Evolutionary conservation across 2,329 filamentous ascomycete species (phyloP).

Genomic region (Lasiodiplodia citricola): DNA sequence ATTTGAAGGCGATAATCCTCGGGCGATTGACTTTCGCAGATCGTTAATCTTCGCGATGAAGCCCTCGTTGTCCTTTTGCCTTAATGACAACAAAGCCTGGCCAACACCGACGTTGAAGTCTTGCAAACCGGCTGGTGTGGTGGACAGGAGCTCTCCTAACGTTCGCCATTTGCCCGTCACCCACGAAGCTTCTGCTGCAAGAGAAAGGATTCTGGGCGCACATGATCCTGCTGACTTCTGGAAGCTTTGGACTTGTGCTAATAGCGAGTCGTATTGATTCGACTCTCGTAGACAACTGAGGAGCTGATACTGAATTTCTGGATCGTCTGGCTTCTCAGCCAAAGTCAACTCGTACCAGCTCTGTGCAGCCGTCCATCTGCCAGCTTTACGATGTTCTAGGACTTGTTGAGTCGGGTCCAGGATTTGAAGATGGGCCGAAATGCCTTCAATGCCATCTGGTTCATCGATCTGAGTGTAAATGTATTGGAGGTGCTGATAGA

Average conservation of each 20-base stretch:
- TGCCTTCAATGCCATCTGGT: constrained; percentile 93
- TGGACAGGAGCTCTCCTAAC: constrained; percentile 65
- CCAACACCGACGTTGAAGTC: constrained; percentile 88
- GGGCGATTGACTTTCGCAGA: constrained; percentile 73
- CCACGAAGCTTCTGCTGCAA: constrained; percentile 92
- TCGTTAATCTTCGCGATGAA: constrained; percentile 66
- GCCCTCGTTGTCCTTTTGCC: constrained; percentile 54
- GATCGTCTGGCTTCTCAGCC: constrained; percentile 75
- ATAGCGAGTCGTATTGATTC: constrained; percentile 87
- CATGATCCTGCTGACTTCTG: constrained; percentile 43
- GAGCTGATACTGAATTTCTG: constrained; percentile 80
- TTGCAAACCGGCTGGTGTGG: constrained; percentile 54
- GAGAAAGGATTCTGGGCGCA: constrained; percentile 67
- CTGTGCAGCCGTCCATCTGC: constrained; percentile 91
- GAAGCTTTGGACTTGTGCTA: constrained; percentile 86
- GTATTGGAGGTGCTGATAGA: constrained; percentile 81
- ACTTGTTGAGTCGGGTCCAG: constrained; percentile 95
- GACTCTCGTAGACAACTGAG: constrained; percentile 90
- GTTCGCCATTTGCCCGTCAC: constrained; percentile 81
- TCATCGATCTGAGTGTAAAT: constrained; percentile 99
- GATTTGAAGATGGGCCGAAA: constrained; percentile 83
- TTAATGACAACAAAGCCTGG: constrained; percentile 66
- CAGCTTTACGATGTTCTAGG: constrained; percentile 88
- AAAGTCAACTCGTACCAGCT: constrained; percentile 97
- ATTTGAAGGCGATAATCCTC: constrained; percentile 74